Percentiles rank a stretch among this genome's conserved stretches.
Evolutionary conservation across 768 basidiomycete species (phyloP).

Genomic region (Lentinula edodes): DNA sequence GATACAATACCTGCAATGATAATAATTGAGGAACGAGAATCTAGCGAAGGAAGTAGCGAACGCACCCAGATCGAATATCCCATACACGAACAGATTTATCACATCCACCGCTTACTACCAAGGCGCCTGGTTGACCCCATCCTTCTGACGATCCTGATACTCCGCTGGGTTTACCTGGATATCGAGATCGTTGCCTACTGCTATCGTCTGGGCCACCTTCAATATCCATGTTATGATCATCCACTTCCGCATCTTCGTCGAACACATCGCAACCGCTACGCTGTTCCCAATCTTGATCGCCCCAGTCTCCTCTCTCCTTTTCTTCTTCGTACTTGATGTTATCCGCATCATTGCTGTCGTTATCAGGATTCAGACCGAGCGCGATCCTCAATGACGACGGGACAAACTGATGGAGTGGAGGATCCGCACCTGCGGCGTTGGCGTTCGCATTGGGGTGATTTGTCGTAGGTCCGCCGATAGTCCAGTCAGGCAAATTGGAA

Average conservation of each 20-base stretch:
- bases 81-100: conserved; percentile 90
- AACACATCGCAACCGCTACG: conserved; percentile 7
- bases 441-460: not conserved
- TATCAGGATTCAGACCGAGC: conserved; percentile 32
- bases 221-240: not conserved
- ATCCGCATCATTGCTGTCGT: conserved; percentile 8
- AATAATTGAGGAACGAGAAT: no score
- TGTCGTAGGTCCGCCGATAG: not conserved
- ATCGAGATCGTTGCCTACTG: not conserved
- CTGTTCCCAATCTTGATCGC: conserved; percentile 3
- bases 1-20: conserved; percentile 50
- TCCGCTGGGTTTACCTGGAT: conserved; percentile 37
- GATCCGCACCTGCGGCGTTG: not conserved
- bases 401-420: conserved; percentile 21
- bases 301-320: conserved; percentile 11
- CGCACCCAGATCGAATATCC: conserved; percentile 83
- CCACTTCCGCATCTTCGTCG: conserved; percentile 11
- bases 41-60: not conserved
- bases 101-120: conserved; percentile 90
- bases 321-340: conserved; percentile 9
- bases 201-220: not conserved
- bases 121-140: conserved; percentile 81
- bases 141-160: conserved; percentile 69
- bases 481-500: not conserved
- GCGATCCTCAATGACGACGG: conserved; percentile 40